Base-by-base conservation (phyloP, 495 filamentous ascomycete species). In the Pyrenula aspistea region DNA sequence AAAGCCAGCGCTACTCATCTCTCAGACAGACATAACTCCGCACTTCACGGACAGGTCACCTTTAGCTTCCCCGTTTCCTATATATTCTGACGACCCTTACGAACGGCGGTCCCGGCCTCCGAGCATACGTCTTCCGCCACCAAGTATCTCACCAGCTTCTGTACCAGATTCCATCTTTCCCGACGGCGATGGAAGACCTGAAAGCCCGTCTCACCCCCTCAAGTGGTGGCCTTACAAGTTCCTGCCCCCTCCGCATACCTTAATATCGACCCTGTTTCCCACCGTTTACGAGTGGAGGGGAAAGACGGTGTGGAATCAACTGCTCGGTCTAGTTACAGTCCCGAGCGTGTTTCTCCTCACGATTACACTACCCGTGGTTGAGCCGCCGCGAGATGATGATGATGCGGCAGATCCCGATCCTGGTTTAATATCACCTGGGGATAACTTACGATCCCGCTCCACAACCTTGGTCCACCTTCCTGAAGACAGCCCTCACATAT, bases 271-370 rank as follows among this genome's bases (percentile, higher is more conserved):
- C 1, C 72, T 97, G 2, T 99, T 97, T 61, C 94, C 94, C 10
- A 96, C 93, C 0, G 71, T 99, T 48, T 82, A 82, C 57, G 78
- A 73, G 15, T 99, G 91, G 87, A 72, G 68, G 53, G 79, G 84
- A 2, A 97, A 96, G 66, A 77, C 67, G 10, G 69, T 85, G 20
- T 87, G 83, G 81, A 91, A 88, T 58, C 91, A 87, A 58, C 61
- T 86, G 15, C 65, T 96, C 15, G 88, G 89, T 22, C 57, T 95
- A 12, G 73, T 93, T 55, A 88, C 91, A 2, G 85, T 88, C 2
- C 90, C 93, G 2, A 95, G 86, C 62, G 87, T 97, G 24, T 91
- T 99, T 55, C 73, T 96, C 2, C 77, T 99, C 11, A 91, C 91
- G 0, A 83, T 93, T 31, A 97, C 94, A 0, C 66, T 99, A n/a